Conservation (phyloP, 345 rosid genomes). For the Euclidium syriacum region DNA sequence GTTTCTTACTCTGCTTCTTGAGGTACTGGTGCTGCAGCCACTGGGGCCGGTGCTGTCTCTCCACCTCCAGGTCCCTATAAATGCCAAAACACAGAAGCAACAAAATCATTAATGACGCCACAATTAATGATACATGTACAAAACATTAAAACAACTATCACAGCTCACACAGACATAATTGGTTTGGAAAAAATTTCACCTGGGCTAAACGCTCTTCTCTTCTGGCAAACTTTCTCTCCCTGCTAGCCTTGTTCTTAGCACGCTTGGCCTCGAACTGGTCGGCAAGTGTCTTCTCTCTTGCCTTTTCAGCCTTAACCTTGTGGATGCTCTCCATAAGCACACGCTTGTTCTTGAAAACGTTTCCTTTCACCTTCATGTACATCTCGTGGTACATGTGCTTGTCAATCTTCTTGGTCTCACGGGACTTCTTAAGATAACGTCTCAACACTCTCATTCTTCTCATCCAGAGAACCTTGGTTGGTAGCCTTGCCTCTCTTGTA, state of each 20-base stretch:
- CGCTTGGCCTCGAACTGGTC: constrained; percentile 76
- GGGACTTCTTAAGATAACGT: constrained; percentile 51
- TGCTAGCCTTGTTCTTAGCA: constrained; percentile 70
- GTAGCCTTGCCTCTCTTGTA: constrained; percentile 77
- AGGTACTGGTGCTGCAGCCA: constrained; percentile 26
- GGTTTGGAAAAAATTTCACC: constrained; percentile 23
- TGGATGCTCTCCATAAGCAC: constrained; percentile 80
- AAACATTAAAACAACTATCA: background rate
- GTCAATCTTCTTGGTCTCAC: constrained; percentile 76
- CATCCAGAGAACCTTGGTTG: constrained; percentile 76
- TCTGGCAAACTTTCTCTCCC: constrained; percentile 70
- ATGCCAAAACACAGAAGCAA: background rate
- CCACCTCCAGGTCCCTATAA: constrained; percentile 40
- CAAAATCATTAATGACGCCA: background rate
- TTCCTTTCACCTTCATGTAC: constrained; percentile 84
- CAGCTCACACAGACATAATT: background rate
- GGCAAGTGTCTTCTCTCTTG: constrained; percentile 64
- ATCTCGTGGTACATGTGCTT: constrained; percentile 81
- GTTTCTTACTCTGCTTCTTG: constrained; percentile 36
- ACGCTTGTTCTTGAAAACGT: constrained; percentile 70
- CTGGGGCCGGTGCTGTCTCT: constrained; percentile 11
- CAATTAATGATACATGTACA: background rate
- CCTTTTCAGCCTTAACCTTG: constrained; percentile 70
- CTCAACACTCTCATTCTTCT: constrained; percentile 66
- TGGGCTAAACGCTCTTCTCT: constrained; percentile 67